Conservation (phyloP, 2,329 filamentous ascomycete genomes). For the Emmonsia crescens region DNA sequence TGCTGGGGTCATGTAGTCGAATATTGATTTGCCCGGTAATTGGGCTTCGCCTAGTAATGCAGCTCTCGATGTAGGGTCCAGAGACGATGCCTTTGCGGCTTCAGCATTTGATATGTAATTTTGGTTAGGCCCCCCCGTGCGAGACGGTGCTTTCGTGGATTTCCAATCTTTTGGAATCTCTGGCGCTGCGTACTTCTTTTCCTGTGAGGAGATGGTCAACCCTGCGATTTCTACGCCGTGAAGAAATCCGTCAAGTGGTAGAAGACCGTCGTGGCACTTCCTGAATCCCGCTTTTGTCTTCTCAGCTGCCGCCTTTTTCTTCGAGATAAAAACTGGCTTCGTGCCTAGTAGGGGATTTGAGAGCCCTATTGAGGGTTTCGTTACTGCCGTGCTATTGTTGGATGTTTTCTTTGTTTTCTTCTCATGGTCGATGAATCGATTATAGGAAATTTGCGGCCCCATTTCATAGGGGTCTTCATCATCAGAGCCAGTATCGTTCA, state of each 20-base stretch:
- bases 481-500: constrained; percentile 90
- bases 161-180: constrained; percentile 53
- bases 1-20: constrained; percentile 76
- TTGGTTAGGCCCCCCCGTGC: constrained; percentile 20
- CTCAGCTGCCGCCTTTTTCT: constrained; percentile 41
- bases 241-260: constrained; percentile 71
- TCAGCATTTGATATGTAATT: constrained; percentile 59
- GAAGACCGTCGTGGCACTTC: constrained; percentile 71
- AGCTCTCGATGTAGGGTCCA: constrained; percentile 68
- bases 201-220: constrained; percentile 35
- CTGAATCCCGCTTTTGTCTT: constrained; percentile 41
- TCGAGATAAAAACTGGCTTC: constrained; percentile 67
- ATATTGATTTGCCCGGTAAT: constrained; percentile 86
- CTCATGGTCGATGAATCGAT: constrained; percentile 65
- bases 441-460: constrained; percentile 82
- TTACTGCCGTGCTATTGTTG: constrained; percentile 24
- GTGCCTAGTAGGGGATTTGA: constrained; percentile 54
- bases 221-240: constrained; percentile 48
- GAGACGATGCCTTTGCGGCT: constrained; percentile 62
- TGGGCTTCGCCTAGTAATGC: constrained; percentile 68
- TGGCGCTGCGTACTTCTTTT: constrained; percentile 36
- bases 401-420: constrained; percentile 63
- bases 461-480: constrained; percentile 93
- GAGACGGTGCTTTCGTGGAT: constrained; percentile 43
- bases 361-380: constrained; percentile 35